These are phyloP conservation scores for Amanita brunnescens DNA, from an alignment of 768 basidiomycete genomes.

Conservation along the genomic window DNA sequence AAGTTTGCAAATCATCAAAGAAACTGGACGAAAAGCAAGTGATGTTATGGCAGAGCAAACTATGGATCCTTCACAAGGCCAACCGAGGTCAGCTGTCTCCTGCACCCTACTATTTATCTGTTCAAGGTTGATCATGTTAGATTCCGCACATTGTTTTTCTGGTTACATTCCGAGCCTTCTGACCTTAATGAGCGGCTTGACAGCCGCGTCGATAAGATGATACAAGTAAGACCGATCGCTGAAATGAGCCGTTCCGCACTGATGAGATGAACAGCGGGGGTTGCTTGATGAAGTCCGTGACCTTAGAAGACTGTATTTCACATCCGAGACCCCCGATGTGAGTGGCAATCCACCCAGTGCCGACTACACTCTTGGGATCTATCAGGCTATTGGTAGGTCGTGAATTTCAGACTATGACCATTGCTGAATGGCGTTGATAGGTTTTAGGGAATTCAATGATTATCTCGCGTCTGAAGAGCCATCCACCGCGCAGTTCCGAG, in stretches of 20 bases:
- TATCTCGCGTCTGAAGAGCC: slow-evolving; percentile 43
- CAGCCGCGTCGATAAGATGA: slow-evolving; percentile 80
- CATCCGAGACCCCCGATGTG: neutral
- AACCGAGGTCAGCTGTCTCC: slow-evolving; percentile 41
- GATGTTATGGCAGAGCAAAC: slow-evolving; percentile 63
- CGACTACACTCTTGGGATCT: slow-evolving; percentile 82
- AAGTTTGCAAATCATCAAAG: slow-evolving; percentile 68
- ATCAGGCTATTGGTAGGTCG: slow-evolving; percentile 80
- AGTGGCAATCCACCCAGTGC: slow-evolving; percentile 8
- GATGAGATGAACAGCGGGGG: slow-evolving; percentile 44
- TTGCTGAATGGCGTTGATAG: slow-evolving; percentile 30
- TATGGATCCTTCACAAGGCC: slow-evolving; percentile 19
- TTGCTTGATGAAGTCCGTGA: slow-evolving; percentile 70
- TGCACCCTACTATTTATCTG: neutral
- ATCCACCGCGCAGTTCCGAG: slow-evolving; percentile 31
- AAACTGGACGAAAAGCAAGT: slow-evolving; percentile 55
- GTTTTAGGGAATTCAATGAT: slow-evolving; percentile 83
- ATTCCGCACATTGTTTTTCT: slow-evolving; percentile 81
- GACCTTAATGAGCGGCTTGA: slow-evolving; percentile 63
- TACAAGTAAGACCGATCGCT: slow-evolving; percentile 44
- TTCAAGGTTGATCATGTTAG: slow-evolving; percentile 27
- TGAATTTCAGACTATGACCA: slow-evolving; percentile 1
- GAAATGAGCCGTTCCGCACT: neutral
- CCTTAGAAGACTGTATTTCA: slow-evolving; percentile 30
- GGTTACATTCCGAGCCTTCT: slow-evolving; percentile 74